Conservation (phyloP, 83 land plant species). For the Thuja plicata region DNA sequence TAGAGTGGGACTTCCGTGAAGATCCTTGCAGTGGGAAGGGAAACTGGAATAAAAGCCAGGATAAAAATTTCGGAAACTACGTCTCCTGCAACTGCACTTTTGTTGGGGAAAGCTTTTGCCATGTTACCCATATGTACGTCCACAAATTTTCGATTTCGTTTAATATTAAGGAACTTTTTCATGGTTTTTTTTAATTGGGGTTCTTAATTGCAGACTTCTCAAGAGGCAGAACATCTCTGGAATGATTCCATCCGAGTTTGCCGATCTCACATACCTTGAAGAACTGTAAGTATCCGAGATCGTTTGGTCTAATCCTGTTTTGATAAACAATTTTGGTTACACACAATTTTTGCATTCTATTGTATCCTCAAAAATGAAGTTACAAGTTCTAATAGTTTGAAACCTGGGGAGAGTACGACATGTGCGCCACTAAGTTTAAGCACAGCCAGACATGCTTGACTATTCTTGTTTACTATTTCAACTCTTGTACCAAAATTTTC, state of each 20-base stretch:
- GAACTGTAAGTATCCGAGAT: neutral
- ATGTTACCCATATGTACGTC: neutral
- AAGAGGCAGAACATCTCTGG: neutral
- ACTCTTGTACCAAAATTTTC: too few species aligned
- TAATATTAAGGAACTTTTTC: neutral
- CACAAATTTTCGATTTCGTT: neutral
- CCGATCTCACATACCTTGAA: neutral
- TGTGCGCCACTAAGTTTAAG: neutral
- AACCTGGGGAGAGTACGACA: neutral
- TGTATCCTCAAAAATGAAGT: neutral
- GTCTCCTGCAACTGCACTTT: neutral
- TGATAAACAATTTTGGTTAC: neutral
- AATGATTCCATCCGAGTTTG: neutral
- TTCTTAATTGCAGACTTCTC: slow-evolving; percentile 5
- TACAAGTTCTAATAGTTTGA: neutral
- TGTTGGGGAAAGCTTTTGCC: neutral
- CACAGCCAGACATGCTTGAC: too few species aligned
- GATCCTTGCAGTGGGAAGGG: slow-evolving; percentile 9
- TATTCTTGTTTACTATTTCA: too few species aligned
- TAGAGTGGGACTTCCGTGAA: neutral
- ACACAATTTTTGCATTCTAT: neutral
- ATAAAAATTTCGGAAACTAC: neutral
- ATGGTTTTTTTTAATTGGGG: neutral
- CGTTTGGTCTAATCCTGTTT: neutral
- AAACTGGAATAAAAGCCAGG: neutral